Evolutionary conservation across 768 basidiomycete genomes (phyloP).

Genomic region (Panellus pusillus): DNA sequence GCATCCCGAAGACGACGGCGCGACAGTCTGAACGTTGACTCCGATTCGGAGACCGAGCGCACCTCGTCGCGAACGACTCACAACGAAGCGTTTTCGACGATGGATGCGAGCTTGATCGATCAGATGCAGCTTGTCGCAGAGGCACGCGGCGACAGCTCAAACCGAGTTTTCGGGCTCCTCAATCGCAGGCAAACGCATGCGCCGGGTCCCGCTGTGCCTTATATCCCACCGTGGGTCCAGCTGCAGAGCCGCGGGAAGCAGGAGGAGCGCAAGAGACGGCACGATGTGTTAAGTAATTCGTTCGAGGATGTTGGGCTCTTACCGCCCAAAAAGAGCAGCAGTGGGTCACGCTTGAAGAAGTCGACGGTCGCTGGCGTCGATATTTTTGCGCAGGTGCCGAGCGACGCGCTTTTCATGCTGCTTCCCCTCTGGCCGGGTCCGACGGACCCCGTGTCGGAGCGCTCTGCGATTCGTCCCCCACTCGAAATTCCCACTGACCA

Average conservation of each 20-base stretch:
- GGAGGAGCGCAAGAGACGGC: slow-evolving; percentile 67
- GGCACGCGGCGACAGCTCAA: slow-evolving; percentile 12
- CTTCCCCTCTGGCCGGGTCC: slow-evolving; percentile 83
- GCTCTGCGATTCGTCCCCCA: slow-evolving; percentile 26
- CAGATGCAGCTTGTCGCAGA: slow-evolving; percentile 36
- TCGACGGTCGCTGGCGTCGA: slow-evolving; percentile 28
- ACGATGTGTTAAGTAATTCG: slow-evolving; percentile 68
- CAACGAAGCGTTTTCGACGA: slow-evolving; percentile 59
- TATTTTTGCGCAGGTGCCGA: slow-evolving; percentile 61
- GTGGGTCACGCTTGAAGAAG: slow-evolving; percentile 21
- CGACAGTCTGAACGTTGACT: slow-evolving; percentile 31
- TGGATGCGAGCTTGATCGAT: slow-evolving; percentile 56
- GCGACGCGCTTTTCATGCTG: slow-evolving; percentile 78
- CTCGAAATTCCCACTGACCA: slow-evolving; percentile 46
- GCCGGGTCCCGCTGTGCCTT: slow-evolving; percentile 21
- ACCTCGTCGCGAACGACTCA: slow-evolving; percentile 54
- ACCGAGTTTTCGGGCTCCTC: slow-evolving; percentile 14
- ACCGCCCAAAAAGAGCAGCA: slow-evolving; percentile 47
- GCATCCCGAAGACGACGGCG: slow-evolving; percentile 30
- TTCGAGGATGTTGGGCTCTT: slow-evolving; percentile 81
- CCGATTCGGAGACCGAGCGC: slow-evolving; percentile 19
- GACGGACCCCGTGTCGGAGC: slow-evolving; percentile 48
- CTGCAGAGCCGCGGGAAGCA: slow-evolving; percentile 63
- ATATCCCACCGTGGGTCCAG: slow-evolving; percentile 60
- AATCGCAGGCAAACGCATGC: slow-evolving; percentile 6